phyloP scores from a whole-genome alignment of 2,329 filamentous ascomycete genomes.

The Arthrinium phaeospermum region DNA sequence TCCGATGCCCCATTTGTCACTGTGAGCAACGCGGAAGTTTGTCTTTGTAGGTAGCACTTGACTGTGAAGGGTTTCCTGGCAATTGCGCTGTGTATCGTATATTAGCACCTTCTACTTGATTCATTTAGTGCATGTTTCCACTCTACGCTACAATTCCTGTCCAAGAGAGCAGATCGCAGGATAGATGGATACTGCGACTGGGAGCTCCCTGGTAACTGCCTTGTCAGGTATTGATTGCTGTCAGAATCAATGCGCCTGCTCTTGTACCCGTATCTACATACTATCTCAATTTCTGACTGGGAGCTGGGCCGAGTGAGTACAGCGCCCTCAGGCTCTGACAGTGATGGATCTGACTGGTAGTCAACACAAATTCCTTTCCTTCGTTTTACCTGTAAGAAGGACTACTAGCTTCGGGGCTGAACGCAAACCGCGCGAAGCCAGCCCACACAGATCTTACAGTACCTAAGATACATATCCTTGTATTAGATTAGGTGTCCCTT shows the following conservation, averaged over 20 bases:
- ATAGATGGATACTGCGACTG: conserved; percentile 5
- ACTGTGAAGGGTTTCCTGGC: background rate
- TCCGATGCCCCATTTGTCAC: background rate
- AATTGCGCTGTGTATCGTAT: conserved; percentile 3
- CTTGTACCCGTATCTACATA: background rate
- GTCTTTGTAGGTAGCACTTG: background rate
- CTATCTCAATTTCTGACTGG: background rate
- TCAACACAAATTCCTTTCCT: background rate
- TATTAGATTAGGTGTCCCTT: conserved; percentile 18
- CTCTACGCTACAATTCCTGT: background rate
- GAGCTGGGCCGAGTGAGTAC: background rate
- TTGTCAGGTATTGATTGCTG: conserved; percentile 16
- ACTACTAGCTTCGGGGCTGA: conserved; percentile 12
- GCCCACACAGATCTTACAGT: conserved; percentile 8
- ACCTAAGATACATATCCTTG: conserved; percentile 15
- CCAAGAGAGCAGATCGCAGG: conserved; percentile 12
- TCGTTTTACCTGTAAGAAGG: background rate
- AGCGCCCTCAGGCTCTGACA: background rate
- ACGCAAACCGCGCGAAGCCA: conserved; percentile 7
- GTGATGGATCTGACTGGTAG: background rate
- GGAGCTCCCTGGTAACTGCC: background rate
- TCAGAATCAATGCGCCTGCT: conserved; percentile 13
- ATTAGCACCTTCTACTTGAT: conserved; percentile 1
- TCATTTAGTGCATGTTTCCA: conserved; percentile 9
- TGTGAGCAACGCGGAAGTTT: background rate